Evolutionary conservation across 176 grass and related monocot genomes (phyloP).

Genomic region (Ensete ventricosum): DNA sequence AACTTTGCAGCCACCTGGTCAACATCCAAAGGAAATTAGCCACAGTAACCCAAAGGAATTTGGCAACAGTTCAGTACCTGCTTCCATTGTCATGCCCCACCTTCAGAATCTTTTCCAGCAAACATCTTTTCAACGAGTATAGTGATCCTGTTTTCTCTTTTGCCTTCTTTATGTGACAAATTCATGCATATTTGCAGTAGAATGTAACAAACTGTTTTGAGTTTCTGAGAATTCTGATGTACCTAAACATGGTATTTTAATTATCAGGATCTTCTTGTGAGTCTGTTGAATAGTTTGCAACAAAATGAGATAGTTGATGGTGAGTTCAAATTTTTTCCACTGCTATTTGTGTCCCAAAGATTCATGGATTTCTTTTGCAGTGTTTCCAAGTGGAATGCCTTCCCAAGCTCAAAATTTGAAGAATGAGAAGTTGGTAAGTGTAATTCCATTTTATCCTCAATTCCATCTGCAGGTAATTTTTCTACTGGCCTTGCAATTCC

Average conservation of each 20-base stretch:
- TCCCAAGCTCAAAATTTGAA: not conserved
- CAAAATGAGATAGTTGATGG: conserved; percentile 69
- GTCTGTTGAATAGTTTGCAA: conserved; percentile 74
- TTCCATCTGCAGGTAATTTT: not conserved
- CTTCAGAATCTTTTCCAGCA: conserved; percentile 97
- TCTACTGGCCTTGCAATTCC: not conserved
- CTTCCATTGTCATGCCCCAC: conserved; percentile 75
- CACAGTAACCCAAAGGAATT: conserved; percentile 42
- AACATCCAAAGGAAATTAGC: conserved; percentile 34
- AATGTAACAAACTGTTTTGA: conserved; percentile 3
- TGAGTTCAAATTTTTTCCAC: conserved; percentile 24
- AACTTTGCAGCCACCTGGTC: conserved; percentile 39
- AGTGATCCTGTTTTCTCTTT: conserved; percentile 10
- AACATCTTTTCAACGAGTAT: conserved; percentile 89
- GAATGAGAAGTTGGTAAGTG: conserved; percentile 16
- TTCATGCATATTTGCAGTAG: conserved; percentile 1
- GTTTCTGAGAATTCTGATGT: conserved; percentile 8
- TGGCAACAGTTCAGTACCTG: conserved; percentile 53
- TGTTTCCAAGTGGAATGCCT: not conserved
- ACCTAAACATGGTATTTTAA: not conserved
- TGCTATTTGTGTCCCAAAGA: conserved; percentile 5
- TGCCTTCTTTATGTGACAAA: not conserved
- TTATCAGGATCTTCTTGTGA: conserved; percentile 83
- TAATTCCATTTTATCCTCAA: not conserved
- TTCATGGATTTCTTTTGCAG: not conserved